These are phyloP conservation scores for Trametes meyenii DNA, from an alignment of 768 basidiomycete species.

Conservation along the genomic window DNA sequence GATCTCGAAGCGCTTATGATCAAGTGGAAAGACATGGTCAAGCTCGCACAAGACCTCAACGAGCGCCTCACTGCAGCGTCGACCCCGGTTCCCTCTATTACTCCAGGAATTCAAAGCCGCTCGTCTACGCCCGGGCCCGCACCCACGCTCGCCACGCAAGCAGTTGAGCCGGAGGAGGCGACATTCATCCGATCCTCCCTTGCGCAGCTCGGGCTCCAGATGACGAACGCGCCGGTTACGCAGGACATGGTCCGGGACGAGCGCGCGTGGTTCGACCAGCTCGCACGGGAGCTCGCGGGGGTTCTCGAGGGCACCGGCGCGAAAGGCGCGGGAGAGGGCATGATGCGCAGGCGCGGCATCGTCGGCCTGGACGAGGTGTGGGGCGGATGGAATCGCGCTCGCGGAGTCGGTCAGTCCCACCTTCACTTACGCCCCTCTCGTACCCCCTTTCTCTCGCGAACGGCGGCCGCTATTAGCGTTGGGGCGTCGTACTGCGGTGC, in stretches of 20 bases:
- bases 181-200: slow-evolving; percentile 88
- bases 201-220: slow-evolving; percentile 84
- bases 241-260: slow-evolving; percentile 88
- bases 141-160: slow-evolving; percentile 36
- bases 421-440: not conserved
- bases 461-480: slow-evolving; percentile 7
- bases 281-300: slow-evolving; percentile 79
- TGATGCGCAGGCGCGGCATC: slow-evolving; percentile 81
- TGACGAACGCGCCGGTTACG: slow-evolving; percentile 80
- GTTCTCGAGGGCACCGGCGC: slow-evolving; percentile 57
- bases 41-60: slow-evolving; percentile 85
- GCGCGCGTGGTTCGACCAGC: slow-evolving; percentile 71
- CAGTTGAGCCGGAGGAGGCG: slow-evolving; percentile 76
- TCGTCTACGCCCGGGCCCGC: slow-evolving; percentile 25
- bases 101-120: slow-evolving; percentile 16
- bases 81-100: slow-evolving; percentile 23
- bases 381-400: slow-evolving; percentile 93
- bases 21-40: slow-evolving; percentile 92
- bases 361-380: slow-evolving; percentile 91
- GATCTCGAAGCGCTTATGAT: slow-evolving; percentile 91
- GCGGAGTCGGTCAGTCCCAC: slow-evolving; percentile 75
- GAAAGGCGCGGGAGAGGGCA: slow-evolving; percentile 45
- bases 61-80: slow-evolving; percentile 65
- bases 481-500: not conserved
- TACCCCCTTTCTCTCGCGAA: not conserved